Evolutionary conservation across 345 rosid species (phyloP).

Genomic region (Rhodamnia argentea): DNA sequence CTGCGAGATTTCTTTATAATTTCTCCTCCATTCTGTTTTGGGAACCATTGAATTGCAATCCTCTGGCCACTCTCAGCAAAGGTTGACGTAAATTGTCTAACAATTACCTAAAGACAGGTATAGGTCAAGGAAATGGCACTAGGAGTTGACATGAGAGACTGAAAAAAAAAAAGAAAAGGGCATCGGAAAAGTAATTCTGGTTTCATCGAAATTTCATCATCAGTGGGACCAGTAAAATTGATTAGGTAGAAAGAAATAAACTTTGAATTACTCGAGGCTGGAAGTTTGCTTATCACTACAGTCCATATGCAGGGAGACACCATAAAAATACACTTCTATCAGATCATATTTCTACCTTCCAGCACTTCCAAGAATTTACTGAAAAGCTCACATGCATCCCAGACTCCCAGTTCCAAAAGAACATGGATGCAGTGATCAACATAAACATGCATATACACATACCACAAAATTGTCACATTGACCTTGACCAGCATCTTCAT

Average conservation of each 20-base stretch:
- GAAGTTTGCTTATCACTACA: neutral
- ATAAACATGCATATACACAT: neutral
- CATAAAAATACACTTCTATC: neutral
- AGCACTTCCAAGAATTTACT: neutral
- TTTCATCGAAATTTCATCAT: neutral
- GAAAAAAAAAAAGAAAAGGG: neutral
- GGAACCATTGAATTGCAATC: neutral
- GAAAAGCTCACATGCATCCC: neutral
- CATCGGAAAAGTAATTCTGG: neutral
- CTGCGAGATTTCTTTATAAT: neutral
- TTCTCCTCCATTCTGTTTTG: neutral
- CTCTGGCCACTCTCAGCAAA: neutral
- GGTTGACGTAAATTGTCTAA: neutral
- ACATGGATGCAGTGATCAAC: neutral
- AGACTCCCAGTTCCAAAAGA: neutral
- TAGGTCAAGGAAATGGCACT: neutral
- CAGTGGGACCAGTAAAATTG: neutral
- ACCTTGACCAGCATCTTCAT: neutral
- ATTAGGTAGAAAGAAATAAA: neutral
- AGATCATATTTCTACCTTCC: neutral
- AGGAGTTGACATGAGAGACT: neutral
- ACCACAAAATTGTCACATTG: neutral
- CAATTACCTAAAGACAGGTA: neutral
- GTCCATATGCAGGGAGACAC: neutral
- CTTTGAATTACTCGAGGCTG: neutral